Evolutionary conservation across 2,329 filamentous ascomycete genomes (phyloP), one percentile per base, ranked within the genome.

Genomic region (Trichophyton verrucosum): DNA sequence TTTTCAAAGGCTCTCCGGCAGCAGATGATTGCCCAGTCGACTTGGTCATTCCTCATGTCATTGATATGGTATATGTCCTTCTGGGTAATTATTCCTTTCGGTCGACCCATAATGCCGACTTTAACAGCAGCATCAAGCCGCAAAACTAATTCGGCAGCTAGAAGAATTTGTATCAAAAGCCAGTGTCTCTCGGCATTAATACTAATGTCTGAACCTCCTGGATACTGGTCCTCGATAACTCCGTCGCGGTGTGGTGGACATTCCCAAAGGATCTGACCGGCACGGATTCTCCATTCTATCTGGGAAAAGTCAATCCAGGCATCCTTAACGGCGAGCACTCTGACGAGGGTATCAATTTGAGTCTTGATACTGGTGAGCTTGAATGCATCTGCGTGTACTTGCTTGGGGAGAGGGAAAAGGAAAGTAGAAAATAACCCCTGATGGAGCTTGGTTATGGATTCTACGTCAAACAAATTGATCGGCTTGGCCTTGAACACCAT

Each of bases 1-100:
- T 78, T 81, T 49, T 81, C 77, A 36, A 82, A 69, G 58, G 82
- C 82, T 2, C 78, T 74, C 22, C 79, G 75, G 5, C 78, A 78
- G 17, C 80, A 72, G 1, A 83, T 73, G 24, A 84, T 68, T 68
- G 82, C 80, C 81, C 81, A 83, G 59, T 81, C 76, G 3, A 80
- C 72, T 65, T 83, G 82, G 3, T 73, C 71, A n/a, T 75, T 78
- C 60, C 78, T 76, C 49, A 79, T 66, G 22, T 72, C 72, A 55
- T 77, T 73, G 59, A 81, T 78, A 5, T 74, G 71, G 20, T 73
- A 68, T 13, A 80, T 70, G 57, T 81, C 77, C 24, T 74, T 68
- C 1, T 70, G 66, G 1, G 74, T 76, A 47, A 81, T 68, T 24
- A 77, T 67, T n/a, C 73, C 70, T 6, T 71, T 69, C 0, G 74